Conservation (phyloP, 2,329 filamentous ascomycete species). For the Corniculantispora saksenae region DNA sequence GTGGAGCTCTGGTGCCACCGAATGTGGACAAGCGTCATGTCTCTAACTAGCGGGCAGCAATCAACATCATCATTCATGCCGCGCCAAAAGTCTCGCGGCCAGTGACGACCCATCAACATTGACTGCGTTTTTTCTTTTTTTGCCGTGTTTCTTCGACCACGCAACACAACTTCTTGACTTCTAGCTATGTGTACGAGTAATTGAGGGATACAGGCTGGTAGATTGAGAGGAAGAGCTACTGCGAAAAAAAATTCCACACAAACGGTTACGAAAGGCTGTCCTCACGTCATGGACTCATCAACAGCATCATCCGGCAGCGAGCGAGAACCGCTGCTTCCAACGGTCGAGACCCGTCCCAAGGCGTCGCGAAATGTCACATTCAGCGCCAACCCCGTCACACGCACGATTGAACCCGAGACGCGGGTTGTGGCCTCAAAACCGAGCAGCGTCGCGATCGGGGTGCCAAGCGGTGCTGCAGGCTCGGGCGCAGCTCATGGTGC, state of each 20-base stretch:
- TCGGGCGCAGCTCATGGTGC: slow-evolving; percentile 35
- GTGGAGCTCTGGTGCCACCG: slow-evolving; percentile 4
- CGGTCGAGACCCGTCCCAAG: slow-evolving; percentile 41
- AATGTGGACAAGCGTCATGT: slow-evolving; percentile 7
- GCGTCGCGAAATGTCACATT: slow-evolving; percentile 72
- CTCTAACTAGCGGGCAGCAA: slow-evolving; percentile 3
- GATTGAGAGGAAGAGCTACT: slow-evolving; percentile 13
- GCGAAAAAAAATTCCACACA: background rate
- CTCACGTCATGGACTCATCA: slow-evolving; percentile 17
- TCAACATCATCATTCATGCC: slow-evolving; percentile 6
- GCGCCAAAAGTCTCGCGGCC: slow-evolving; percentile 6
- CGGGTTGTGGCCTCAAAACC: slow-evolving; percentile 25
- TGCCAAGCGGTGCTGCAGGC: slow-evolving; percentile 29
- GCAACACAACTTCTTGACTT: background rate
- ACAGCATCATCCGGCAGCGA: slow-evolving; percentile 27
- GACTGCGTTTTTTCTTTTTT: background rate
- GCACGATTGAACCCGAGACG: slow-evolving; percentile 56
- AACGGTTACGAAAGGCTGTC: background rate
- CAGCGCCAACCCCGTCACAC: slow-evolving; percentile 67
- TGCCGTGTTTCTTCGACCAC: background rate
- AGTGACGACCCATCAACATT: slow-evolving; percentile 17
- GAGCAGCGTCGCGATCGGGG: slow-evolving; percentile 26
- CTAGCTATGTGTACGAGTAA: slow-evolving; percentile 13
- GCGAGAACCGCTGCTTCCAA: slow-evolving; percentile 38
- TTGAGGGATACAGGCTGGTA: background rate